A percentile compares a stretch with the other conserved stretches of the same genome.
Evolutionary conservation across 306 rosid species (phyloP).

Genomic region (Citrullus mucosospermus): DNA sequence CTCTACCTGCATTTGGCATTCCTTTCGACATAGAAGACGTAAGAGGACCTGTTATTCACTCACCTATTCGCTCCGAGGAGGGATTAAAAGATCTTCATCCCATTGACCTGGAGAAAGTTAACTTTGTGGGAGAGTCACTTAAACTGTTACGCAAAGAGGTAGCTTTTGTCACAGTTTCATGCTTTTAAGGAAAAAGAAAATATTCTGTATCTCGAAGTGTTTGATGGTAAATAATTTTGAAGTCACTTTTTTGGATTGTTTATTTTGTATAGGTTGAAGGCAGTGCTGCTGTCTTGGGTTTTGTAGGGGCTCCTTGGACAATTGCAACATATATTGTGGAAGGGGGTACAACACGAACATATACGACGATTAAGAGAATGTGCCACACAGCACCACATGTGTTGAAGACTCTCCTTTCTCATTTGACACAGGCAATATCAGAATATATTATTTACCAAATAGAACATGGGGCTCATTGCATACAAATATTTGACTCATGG

Average conservation of each 20-base stretch:
- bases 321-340: constrained; percentile 92
- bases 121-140: constrained; percentile 79
- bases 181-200: constrained; percentile 4
- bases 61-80: constrained; percentile 74
- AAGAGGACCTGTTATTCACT: constrained; percentile 82
- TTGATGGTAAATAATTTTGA: not conserved
- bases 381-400: constrained; percentile 85
- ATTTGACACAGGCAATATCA: constrained; percentile 72
- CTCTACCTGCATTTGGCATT: constrained; percentile 89
- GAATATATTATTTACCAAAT: constrained; percentile 80
- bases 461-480: constrained; percentile 91
- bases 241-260: not conserved
- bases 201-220: not conserved
- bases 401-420: constrained; percentile 76
- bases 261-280: constrained; percentile 52
- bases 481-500: constrained; percentile 98
- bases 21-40: constrained; percentile 90
- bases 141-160: constrained; percentile 69
- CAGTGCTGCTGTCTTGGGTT: constrained; percentile 87
- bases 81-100: constrained; percentile 70
- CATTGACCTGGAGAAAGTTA: constrained; percentile 66
- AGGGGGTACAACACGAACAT: constrained; percentile 88
- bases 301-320: constrained; percentile 99
- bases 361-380: constrained; percentile 86
- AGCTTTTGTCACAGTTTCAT: not conserved